phyloP scores from a whole-genome alignment of 2,329 filamentous ascomycete genomes.

The Cryoendolithus antarcticus region DNA sequence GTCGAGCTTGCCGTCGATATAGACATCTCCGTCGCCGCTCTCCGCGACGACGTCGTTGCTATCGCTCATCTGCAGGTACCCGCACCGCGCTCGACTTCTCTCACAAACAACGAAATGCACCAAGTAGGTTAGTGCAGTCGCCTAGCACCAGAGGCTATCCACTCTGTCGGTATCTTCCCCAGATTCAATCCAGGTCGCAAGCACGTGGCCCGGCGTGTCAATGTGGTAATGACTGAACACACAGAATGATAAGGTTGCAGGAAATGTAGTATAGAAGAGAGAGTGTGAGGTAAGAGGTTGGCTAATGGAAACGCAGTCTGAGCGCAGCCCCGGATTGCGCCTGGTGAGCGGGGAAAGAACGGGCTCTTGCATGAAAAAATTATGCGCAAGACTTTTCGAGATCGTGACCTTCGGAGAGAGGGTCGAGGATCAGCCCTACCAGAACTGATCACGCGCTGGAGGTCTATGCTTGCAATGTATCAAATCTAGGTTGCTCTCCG shows the following conservation, averaged over 20 bases:
- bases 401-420: too few relatives aligned
- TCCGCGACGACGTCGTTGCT: slow-evolving; percentile 25
- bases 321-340: too few relatives aligned
- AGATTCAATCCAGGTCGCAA: neutral
- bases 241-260: slow-evolving; percentile 28
- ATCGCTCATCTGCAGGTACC: slow-evolving; percentile 41
- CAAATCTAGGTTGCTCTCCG: too few relatives aligned
- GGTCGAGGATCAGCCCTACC: too few relatives aligned
- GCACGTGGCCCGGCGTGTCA: slow-evolving; percentile 6
- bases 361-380: too few relatives aligned
- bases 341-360: too few relatives aligned
- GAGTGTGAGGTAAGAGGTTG: slow-evolving; percentile 18
- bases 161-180: slow-evolving; percentile 6
- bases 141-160: slow-evolving; percentile 8
- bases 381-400: too few relatives aligned
- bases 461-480: too few relatives aligned
- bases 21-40: slow-evolving; percentile 28
- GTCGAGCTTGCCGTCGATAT: slow-evolving; percentile 34
- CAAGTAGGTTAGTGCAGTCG: slow-evolving; percentile 17
- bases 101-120: slow-evolving; percentile 10
- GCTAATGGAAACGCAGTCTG: slow-evolving; percentile 14
- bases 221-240: slow-evolving; percentile 5
- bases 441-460: too few relatives aligned
- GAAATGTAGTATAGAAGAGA: slow-evolving; percentile 6
- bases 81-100: slow-evolving; percentile 8